phyloP scores from a whole-genome alignment of 129 eudicot genomes.

The Artemisia annua region DNA sequence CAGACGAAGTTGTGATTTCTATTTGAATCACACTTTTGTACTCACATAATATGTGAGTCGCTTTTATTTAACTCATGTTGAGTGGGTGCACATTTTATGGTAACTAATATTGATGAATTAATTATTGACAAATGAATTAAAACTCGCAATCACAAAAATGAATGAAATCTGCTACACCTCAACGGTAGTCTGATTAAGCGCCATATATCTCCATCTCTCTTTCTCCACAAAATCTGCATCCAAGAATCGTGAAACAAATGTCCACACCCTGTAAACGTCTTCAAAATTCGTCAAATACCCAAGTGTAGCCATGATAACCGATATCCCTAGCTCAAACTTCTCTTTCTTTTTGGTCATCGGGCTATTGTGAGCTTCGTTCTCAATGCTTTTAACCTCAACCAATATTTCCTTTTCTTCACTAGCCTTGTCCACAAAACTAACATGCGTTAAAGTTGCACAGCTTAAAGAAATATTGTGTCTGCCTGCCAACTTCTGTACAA shows the following conservation, averaged over 20 bases:
- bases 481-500: constrained; percentile 76
- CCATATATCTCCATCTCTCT: constrained; percentile 90
- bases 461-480: constrained; percentile 57
- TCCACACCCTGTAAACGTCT: constrained; percentile 75
- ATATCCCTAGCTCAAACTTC: constrained; percentile 33
- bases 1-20: background rate
- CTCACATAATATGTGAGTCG: too few species aligned
- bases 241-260: constrained; percentile 63
- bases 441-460: constrained; percentile 44
- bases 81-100: too few species aligned
- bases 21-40: background rate
- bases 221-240: constrained; percentile 98
- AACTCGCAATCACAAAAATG: constrained; percentile 13
- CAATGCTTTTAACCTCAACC: constrained; percentile 32
- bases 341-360: constrained; percentile 35
- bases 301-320: constrained; percentile 59
- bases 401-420: constrained; percentile 42
- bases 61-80: too few species aligned
- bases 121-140: background rate
- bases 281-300: constrained; percentile 75
- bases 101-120: too few species aligned
- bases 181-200: constrained; percentile 74
- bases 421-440: constrained; percentile 44
- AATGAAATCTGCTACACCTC: constrained; percentile 58
- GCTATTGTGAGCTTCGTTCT: constrained; percentile 22